Evolutionary conservation across 768 basidiomycete species (phyloP).

Genomic region (Epithele typhae): DNA sequence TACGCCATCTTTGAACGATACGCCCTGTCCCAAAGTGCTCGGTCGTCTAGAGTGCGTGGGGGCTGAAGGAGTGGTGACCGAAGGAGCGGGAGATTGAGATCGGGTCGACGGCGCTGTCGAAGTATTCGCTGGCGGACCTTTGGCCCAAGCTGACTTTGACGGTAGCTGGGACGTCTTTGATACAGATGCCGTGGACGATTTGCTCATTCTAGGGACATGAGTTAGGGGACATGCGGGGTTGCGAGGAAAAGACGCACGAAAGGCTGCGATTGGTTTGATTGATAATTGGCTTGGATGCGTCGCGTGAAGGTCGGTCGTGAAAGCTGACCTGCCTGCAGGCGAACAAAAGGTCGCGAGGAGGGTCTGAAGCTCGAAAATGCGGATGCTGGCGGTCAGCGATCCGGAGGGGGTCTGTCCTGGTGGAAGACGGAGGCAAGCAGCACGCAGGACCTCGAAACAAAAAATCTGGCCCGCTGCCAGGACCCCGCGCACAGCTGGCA

Average conservation of each 20-base stretch:
- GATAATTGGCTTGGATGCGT: conserved; percentile 43
- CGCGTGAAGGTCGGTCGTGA: conserved; percentile 75
- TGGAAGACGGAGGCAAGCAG: conserved; percentile 26
- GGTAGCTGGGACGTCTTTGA: conserved; percentile 73
- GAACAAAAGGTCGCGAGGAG: conserved; percentile 42
- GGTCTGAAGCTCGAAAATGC: conserved; percentile 20
- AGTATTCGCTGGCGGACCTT: conserved; percentile 73
- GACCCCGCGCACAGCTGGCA: conserved; percentile 11
- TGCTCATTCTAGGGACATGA: conserved; percentile 78
- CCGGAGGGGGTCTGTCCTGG: conserved; percentile 27
- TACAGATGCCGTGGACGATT: conserved; percentile 71
- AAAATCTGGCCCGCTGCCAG: conserved; percentile 15
- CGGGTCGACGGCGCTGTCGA: conserved; percentile 57
- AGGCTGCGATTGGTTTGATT: conserved; percentile 44
- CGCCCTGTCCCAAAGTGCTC: conserved; percentile 66
- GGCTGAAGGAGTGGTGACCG: conserved; percentile 26
- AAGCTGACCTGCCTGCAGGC: conserved; percentile 92
- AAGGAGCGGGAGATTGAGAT: conserved; percentile 72
- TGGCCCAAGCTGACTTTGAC: conserved; percentile 86
- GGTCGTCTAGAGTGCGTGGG: conserved; percentile 70
- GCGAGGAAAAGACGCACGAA: conserved; percentile 26
- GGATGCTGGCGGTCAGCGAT: conserved; percentile 30
- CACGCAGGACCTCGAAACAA: conserved; percentile 16
- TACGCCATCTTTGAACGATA: conserved; percentile 77
- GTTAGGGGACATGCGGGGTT: conserved; percentile 10